phyloP scores from a whole-genome alignment of 192 early-diverging fungal genomes.

The Coemansia erecta region DNA sequence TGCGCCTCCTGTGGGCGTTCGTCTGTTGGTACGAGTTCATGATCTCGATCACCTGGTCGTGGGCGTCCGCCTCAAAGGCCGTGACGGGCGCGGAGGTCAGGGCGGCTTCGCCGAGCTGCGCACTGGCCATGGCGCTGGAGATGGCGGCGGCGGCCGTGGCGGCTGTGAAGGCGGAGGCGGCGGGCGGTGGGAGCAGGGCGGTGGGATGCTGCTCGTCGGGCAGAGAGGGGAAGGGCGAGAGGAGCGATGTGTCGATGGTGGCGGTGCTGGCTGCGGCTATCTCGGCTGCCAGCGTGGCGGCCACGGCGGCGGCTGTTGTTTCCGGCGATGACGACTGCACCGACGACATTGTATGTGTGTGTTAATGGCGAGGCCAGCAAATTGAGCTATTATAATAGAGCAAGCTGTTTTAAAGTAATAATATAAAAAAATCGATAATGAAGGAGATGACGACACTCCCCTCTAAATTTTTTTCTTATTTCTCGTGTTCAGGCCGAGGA shows the following conservation, averaged over 20 bases:
- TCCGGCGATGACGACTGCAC: not conserved
- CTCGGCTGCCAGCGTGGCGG: not conserved
- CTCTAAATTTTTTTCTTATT: not conserved
- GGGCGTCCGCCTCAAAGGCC: constrained; percentile 16
- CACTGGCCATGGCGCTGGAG: constrained; percentile 23
- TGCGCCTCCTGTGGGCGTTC: constrained; percentile 42
- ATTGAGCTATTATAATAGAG: no score
- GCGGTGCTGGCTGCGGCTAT: not conserved
- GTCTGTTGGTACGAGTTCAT: constrained; percentile 41
- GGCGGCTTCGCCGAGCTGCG: constrained; percentile 8
- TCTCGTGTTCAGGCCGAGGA: no score
- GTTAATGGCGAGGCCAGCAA: no score
- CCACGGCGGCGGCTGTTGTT: not conserved
- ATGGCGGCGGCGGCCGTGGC: constrained; percentile 31
- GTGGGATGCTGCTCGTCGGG: not conserved
- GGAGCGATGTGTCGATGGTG: constrained; percentile 6
- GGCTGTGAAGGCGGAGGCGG: constrained; percentile 2
- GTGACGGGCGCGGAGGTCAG: constrained; percentile 2
- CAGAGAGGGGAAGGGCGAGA: constrained; percentile 3
- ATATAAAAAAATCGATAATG: not conserved
- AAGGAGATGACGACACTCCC: not conserved
- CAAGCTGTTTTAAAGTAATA: no score
- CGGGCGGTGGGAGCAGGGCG: not conserved
- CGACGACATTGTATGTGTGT: no score
- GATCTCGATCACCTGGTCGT: constrained; percentile 48